Evolutionary conservation across 495 filamentous ascomycete genomes (phyloP), one percentile per base, ranked within the genome.

Genomic region (Aspergillus mulundensis): DNA sequence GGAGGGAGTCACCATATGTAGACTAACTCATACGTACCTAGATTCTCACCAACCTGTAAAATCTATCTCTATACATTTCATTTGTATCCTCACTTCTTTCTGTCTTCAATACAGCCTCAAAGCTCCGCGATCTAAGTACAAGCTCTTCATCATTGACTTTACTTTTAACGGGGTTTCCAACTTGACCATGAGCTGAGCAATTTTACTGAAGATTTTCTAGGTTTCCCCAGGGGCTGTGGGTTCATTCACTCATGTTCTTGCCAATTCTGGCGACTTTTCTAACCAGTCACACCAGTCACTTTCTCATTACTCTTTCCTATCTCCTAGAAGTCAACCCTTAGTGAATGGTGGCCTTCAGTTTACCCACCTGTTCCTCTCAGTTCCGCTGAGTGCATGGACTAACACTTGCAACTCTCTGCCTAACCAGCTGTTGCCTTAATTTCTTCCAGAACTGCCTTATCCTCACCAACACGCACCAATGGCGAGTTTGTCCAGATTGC

Each of bases 21-120:
- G 68, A 74, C 73, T 72, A 73, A 69, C 70, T 69, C 70, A 70
- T 74, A 74, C 68, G 70, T 76, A 76, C 72, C 73, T 78, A 74
- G 68, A 75, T 67, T 63, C 62, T 65, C 61, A 61, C 65, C 70
- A 71, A 62, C 66, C 60, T 78, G 75, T 78, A 78, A 78, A 76
- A 78, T 71, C 75, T 75, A 71, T 74, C 68, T 73, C 67, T 73
- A 70, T 71, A 62, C 60, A 61, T 75, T 72, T 69, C 66, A 30
- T 73, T 66, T 73, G 68, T 73, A 43, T 53, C 57, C 50, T 50
- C 16, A 36, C 57, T 53, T 47, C 1, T 58, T 25, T 57, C 41
- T 47, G 23, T 50, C 25, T 21, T 15, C n/a, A 28, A 43, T 15
- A 53, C 25, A 41, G 24, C 34, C 50, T 19, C 14, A 16, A 53